A percentile compares a stretch with the other conserved stretches of the same genome.
Conservation (phyloP, 176 grass and related monocot genomes). For the Aegilops tauschii region DNA sequence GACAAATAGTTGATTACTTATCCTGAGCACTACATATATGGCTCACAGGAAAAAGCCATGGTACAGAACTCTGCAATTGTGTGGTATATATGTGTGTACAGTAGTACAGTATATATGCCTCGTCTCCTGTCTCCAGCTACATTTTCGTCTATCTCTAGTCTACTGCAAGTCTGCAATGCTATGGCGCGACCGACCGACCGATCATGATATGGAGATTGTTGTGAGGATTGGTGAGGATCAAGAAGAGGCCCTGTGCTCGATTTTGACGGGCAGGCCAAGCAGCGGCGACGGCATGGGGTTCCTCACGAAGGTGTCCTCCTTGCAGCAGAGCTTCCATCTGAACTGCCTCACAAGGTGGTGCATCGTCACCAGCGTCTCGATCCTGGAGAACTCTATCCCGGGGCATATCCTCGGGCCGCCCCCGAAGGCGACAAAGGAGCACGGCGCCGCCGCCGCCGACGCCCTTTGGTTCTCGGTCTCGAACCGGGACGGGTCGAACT, state of each 20-base stretch:
- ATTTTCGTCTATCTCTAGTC: no score
- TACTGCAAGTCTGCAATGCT: no score
- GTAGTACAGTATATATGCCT: no score
- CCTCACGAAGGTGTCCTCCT: conserved; percentile 6
- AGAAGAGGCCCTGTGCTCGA: background rate
- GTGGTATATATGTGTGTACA: no score
- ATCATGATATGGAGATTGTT: no score
- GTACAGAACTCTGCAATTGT: no score
- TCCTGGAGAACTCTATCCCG: conserved; percentile 37
- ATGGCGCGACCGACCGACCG: no score
- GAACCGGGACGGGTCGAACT: conserved; percentile 39
- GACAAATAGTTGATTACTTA: no score
- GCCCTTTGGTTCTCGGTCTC: background rate
- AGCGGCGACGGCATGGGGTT: background rate
- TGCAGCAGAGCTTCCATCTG: conserved; percentile 37
- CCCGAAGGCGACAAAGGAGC: conserved; percentile 52
- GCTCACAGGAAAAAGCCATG: no score
- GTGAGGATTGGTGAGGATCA: background rate
- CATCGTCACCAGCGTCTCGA: conserved; percentile 54
- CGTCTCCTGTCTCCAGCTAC: no score
- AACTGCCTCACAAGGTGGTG: conserved; percentile 31
- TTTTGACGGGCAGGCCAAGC: background rate
- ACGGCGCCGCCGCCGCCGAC: conserved; percentile 5
- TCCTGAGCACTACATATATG: no score
- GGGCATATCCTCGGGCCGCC: conserved; percentile 39